Conservation (phyloP, 2,329 filamentous ascomycete genomes). For the Cryoendolithus antarcticus region DNA sequence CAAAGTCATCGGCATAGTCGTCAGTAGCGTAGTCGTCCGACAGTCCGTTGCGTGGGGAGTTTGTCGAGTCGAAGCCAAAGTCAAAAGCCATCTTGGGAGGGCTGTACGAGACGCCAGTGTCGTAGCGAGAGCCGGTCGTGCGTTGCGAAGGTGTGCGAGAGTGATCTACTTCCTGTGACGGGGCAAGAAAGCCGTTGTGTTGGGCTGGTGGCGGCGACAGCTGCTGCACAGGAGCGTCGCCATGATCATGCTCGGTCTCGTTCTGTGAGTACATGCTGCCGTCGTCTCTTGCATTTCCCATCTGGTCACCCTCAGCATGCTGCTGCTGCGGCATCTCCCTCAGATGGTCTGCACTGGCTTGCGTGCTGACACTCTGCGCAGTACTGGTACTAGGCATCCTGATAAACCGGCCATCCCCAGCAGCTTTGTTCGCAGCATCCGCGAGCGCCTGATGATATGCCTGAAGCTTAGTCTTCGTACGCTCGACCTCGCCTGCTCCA, state of each 20-base stretch:
- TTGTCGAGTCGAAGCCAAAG: constrained; percentile 26
- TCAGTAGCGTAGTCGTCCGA: constrained; percentile 41
- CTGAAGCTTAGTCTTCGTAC: constrained; percentile 46
- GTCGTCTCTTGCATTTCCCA: constrained; percentile 2
- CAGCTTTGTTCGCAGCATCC: constrained; percentile 66
- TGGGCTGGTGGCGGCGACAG: no score
- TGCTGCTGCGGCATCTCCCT: no score
- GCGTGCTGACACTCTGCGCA: constrained; percentile 6
- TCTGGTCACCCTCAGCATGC: no score
- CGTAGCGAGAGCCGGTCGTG: constrained; percentile 6
- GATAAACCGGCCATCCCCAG: constrained; percentile 61
- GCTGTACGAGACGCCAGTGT: constrained; percentile 11
- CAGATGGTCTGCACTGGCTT: no score
- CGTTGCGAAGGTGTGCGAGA: neutral
- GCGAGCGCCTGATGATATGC: constrained; percentile 78
- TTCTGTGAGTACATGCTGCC: constrained; percentile 12
- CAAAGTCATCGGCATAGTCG: constrained; percentile 43
- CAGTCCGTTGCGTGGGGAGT: constrained; percentile 6
- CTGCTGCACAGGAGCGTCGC: no score
- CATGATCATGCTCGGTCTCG: neutral
- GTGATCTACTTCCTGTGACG: neutral
- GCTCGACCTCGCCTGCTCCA: constrained; percentile 7
- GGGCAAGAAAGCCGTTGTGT: no score
- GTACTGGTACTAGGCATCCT: constrained; percentile 39
- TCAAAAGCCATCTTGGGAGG: constrained; percentile 23